Conservation (phyloP, 2,329 filamentous ascomycete species). For the Verticillium longisporum region DNA sequence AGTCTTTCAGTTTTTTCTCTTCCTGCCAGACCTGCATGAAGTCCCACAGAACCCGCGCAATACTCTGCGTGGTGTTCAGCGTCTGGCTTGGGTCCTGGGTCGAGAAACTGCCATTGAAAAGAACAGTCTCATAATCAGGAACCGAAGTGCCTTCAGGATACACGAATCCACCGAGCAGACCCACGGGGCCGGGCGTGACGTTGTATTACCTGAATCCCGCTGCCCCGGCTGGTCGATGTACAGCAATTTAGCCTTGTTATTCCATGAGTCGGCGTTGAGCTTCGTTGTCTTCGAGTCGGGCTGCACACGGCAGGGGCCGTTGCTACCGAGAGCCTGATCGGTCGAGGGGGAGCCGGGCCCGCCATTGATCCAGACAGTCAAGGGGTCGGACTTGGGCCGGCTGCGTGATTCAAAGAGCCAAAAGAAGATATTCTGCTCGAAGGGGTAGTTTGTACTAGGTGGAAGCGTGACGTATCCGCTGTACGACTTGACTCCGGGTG, state of each 20-base stretch:
- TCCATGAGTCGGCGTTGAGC: conserved; percentile 49
- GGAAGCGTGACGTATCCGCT: conserved; percentile 56
- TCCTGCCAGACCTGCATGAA: conserved; percentile 4
- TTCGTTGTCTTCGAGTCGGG: conserved; percentile 35
- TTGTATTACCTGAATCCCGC: conserved; percentile 46
- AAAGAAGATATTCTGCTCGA: conserved; percentile 12
- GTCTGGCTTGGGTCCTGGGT: conserved; percentile 17
- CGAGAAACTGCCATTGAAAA: conserved; percentile 20
- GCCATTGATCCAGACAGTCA: conserved; percentile 49
- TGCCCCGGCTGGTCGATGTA: conserved; percentile 50
- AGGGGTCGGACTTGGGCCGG: conserved; percentile 25
- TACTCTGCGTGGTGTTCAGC: conserved; percentile 1
- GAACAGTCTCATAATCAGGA: not conserved
- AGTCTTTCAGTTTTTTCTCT: conserved; percentile 35
- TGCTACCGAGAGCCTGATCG: conserved; percentile 28
- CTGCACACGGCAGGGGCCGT: conserved; percentile 34
- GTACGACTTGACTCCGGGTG: conserved; percentile 55
- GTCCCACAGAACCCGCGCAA: not conserved
- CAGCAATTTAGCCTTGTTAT: conserved; percentile 42
- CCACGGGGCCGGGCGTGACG: conserved; percentile 18
- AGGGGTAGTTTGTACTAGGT: conserved; percentile 17
- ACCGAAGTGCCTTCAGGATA: conserved; percentile 24
- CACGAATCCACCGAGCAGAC: conserved; percentile 49
- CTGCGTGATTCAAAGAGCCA: conserved; percentile 21
- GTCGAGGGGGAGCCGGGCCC: conserved; percentile 44